Conservation (phyloP, 176 grass and related monocot species). For the Puccinellia tenuiflora region DNA sequence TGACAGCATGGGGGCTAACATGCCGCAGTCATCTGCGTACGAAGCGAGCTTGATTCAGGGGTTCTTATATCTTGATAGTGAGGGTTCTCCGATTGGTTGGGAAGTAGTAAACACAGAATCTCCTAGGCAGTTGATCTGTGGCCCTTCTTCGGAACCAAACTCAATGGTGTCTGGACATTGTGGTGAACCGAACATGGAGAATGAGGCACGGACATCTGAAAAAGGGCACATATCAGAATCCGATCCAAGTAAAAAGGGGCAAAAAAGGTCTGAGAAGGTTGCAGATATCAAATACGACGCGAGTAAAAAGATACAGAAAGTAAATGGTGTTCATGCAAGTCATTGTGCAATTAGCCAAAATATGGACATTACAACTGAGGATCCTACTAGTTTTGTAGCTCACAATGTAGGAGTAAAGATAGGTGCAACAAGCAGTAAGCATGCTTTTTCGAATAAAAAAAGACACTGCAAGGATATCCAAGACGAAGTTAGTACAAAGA, state of each 20-base stretch:
- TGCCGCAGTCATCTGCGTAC: slow-evolving; percentile 32
- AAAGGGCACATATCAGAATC: slow-evolving; percentile 19
- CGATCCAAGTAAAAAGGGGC: slow-evolving; percentile 23
- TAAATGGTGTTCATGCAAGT: slow-evolving; percentile 9
- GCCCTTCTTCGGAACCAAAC: slow-evolving; percentile 6
- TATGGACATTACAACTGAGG: slow-evolving; percentile 8
- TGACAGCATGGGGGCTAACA: slow-evolving; percentile 24
- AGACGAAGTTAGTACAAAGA: slow-evolving; percentile 5
- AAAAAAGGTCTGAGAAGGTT: slow-evolving; percentile 39
- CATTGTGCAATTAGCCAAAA: background rate
- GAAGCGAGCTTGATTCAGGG: slow-evolving; percentile 69
- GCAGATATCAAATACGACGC: slow-evolving; percentile 21
- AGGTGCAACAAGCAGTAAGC: slow-evolving; percentile 13
- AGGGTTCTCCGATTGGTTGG: slow-evolving; percentile 52
- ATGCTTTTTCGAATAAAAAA: slow-evolving; percentile 8
- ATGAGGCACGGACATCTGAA: slow-evolving; percentile 22
- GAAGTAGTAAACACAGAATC: slow-evolving; percentile 33
- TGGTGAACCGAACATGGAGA: slow-evolving; percentile 13
- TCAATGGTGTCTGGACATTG: background rate
- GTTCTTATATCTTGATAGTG: slow-evolving; percentile 52
- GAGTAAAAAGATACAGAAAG: slow-evolving; percentile 21
- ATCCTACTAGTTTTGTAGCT: background rate
- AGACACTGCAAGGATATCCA: slow-evolving; percentile 37
- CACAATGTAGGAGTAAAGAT: background rate
- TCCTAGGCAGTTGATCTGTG: slow-evolving; percentile 8